phyloP scores from a whole-genome alignment of 495 filamentous ascomycete species.

The Xylaria palmicola region DNA sequence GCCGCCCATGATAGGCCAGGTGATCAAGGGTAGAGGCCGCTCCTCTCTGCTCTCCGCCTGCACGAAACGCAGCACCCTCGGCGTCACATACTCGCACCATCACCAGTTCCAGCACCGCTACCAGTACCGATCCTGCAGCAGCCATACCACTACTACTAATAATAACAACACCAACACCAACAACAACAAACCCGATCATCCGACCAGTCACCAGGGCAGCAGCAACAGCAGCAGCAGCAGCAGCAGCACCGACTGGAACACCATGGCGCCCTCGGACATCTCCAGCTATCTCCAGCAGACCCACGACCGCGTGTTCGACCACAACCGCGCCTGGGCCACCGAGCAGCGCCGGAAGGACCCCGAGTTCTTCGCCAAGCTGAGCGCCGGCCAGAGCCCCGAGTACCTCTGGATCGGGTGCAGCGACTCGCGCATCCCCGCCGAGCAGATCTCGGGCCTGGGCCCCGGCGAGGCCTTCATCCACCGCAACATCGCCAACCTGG shows the following conservation, averaged over 20 bases:
- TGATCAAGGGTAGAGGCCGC: conserved; percentile 3
- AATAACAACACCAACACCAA: neutral
- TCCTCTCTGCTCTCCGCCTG: conserved; percentile 12
- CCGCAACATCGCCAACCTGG: conserved; percentile 64
- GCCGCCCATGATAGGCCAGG: conserved; percentile 7
- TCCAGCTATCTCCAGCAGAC: conserved; percentile 44
- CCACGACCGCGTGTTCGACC: conserved; percentile 54
- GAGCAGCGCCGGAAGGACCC: conserved; percentile 51
- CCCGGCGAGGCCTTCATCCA: conserved; percentile 63
- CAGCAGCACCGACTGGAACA: neutral
- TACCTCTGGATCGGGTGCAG: conserved; percentile 67
- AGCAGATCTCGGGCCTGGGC: conserved; percentile 57
- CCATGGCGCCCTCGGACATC: conserved; percentile 41
- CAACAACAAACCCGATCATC: neutral
- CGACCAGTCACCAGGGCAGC: neutral
- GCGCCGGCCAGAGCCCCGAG: conserved; percentile 54
- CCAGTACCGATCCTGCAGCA: neutral
- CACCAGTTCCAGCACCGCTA: neutral
- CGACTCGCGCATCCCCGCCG: conserved; percentile 62
- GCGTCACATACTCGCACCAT: too few species aligned
- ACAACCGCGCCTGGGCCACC: conserved; percentile 55
- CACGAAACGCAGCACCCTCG: conserved; percentile 1
- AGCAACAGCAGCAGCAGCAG: neutral
- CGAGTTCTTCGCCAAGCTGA: conserved; percentile 55
- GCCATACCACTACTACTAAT: neutral